A percentile compares a stretch with the other conserved stretches of the same genome.
phyloP scores from a whole-genome alignment of 139 green algal species.

The Chlorella vulgaris region DNA sequence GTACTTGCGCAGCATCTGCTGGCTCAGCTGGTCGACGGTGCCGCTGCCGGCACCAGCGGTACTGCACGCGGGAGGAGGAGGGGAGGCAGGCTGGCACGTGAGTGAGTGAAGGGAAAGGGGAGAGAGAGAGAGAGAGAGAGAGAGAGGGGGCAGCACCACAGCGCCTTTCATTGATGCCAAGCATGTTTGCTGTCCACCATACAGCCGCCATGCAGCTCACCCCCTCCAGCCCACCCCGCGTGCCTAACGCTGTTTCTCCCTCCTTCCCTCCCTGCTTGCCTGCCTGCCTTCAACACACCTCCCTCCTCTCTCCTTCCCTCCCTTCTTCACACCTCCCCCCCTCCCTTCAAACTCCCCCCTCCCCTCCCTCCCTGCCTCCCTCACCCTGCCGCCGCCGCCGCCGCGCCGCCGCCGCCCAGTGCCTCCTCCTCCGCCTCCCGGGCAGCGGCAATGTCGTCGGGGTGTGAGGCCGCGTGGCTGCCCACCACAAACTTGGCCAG shows the following conservation, averaged over 20 bases:
- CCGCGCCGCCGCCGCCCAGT: background rate
- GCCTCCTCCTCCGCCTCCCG: constrained; percentile 12
- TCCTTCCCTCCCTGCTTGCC: no score
- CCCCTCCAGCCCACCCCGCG: no score
- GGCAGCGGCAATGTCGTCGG: constrained; percentile 72
- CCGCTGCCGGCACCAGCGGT: background rate
- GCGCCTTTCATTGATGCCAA: no score
- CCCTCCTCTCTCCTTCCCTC: no score
- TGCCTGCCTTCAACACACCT: no score
- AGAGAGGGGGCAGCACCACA: no score
- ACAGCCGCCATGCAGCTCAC: no score
- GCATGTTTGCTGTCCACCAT: no score
- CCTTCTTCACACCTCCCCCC: background rate
- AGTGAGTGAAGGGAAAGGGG: no score
- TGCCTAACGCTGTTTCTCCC: no score
- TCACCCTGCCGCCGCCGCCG: background rate
- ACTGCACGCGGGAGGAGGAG: background rate
- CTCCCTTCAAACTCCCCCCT: constrained; percentile 20
- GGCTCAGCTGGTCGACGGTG: constrained; percentile 76
- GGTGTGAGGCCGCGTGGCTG: constrained; percentile 84
- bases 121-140: no score
- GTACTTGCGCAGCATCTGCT: constrained; percentile 97
- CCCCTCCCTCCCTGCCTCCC: background rate
- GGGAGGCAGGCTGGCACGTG: background rate
- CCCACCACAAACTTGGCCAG: constrained; percentile 95